Evolutionary conservation across 257 asterid species (phyloP).

Genomic region (Jasminum sambac): DNA sequence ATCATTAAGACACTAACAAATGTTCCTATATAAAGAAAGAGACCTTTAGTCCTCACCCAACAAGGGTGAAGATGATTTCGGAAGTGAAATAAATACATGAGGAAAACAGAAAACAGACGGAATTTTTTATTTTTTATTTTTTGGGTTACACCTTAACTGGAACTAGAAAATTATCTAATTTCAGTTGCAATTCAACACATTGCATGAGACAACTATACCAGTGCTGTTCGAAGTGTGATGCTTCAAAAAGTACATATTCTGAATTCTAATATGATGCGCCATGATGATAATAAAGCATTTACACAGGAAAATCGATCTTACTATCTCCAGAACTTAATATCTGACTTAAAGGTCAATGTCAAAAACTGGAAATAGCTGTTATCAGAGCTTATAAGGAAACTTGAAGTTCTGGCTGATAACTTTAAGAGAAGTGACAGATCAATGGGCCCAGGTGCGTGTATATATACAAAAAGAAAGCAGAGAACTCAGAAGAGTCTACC

Average conservation of each 20-base stretch:
- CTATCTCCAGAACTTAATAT: background rate
- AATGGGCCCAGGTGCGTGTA: background rate
- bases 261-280: background rate
- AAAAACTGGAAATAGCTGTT: background rate
- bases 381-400: background rate
- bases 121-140: background rate
- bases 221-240: background rate
- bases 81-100: background rate
- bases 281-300: background rate
- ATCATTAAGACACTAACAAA: background rate
- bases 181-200: background rate
- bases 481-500: constrained; percentile 47
- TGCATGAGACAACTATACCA: background rate
- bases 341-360: background rate
- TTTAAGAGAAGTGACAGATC: background rate
- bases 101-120: background rate
- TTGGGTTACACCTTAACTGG: background rate
- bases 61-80: background rate
- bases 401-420: background rate
- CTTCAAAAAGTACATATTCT: background rate
- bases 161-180: background rate
- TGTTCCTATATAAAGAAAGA: background rate
- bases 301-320: background rate
- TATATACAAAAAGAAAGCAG: constrained; percentile 8
- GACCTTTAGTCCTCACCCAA: background rate